Evolutionary conservation across 2,329 filamentous ascomycete species (phyloP), one percentile per base, ranked within the genome.

Genomic region (Cladosporium sp.): DNA sequence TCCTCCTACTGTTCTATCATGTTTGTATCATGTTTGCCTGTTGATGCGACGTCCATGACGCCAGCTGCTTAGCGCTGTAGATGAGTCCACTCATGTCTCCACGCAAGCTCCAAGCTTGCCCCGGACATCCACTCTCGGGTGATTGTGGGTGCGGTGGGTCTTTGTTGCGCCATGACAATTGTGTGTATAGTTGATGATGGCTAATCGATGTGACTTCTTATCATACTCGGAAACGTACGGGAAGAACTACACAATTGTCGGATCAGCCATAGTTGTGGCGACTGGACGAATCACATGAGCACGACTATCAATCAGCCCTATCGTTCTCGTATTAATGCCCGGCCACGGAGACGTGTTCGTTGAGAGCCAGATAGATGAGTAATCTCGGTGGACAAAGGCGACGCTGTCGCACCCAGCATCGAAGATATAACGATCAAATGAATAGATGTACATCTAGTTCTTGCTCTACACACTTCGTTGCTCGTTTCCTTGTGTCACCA

Each of bases 1-100:
- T 28, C 15, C 4, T 59, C 28, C 4, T 21, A n/a, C 8, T 26
- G 14, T 57, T 21, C 1, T 49, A 14, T 47, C 36, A 18, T 41
- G 51, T 55, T 55, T 49, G 58, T 32, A n/a, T 44, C 15, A 47
- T 47, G 41, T 7, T 47, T 47, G 52, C n/a, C 55, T 58, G 11
- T 10, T 11, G 44, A 49, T 60, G 58, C 58, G 51, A 64, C 61
- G 51, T 64, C 51, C 61, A 64, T 64, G 61, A 64, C 51, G 61
- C 61, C 61, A 55, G 38, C 26, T 55, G 5, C 15, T 24, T 57
- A 64, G 51, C 61, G 61, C 61, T 55, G 24, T 64, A 3, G 34
- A 59, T 28, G 57, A 30, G 57, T 47, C 57, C 57, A 59, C 57
- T 49, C 59, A 52, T 32, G 36, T 14, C 61, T 64, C 61, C 61